These are phyloP conservation scores for Phaffomyces thermotolerans DNA, from an alignment of 805 yeast species.

Conservation along the genomic window DNA sequence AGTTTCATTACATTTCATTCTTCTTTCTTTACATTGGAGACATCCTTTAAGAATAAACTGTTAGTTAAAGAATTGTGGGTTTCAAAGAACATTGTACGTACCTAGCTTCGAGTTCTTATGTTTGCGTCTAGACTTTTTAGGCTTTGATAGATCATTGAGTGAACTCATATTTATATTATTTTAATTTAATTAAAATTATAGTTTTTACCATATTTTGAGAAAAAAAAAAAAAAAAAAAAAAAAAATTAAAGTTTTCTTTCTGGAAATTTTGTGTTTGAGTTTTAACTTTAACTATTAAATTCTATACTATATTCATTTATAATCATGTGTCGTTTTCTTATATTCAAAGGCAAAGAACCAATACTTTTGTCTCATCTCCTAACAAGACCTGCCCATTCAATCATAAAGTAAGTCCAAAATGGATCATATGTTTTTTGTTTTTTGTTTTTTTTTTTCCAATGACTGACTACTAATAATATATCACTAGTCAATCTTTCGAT, in stretches of 20 bases:
- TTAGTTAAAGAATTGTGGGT: constrained; percentile 2
- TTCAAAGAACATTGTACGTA: constrained; percentile 7
- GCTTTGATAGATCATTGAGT: neutral
- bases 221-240: no score
- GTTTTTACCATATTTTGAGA: no score
- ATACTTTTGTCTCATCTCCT: constrained; percentile 78
- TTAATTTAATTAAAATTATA: no score
- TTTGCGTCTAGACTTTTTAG: constrained; percentile 16
- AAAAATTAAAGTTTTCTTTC: no score
- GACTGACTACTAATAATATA: neutral
- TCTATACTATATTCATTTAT: neutral
- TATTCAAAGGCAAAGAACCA: constrained; percentile 78
- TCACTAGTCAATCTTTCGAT: constrained; percentile 73
- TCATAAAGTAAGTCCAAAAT: constrained; percentile 50
- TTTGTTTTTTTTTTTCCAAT: no score
- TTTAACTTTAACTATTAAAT: neutral
- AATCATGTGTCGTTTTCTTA: constrained; percentile 93
- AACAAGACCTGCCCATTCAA: constrained; percentile 94
- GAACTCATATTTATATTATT: neutral
- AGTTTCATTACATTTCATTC: constrained; percentile 46
- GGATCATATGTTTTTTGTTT: neutral
- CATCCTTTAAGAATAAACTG: constrained; percentile 29
- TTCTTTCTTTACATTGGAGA: constrained; percentile 42
- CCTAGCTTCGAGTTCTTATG: constrained; percentile 27
- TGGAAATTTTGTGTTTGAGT: no score